phyloP scores from a whole-genome alignment of 2,329 filamentous ascomycete genomes.

The Xenoacremonium recifei region DNA sequence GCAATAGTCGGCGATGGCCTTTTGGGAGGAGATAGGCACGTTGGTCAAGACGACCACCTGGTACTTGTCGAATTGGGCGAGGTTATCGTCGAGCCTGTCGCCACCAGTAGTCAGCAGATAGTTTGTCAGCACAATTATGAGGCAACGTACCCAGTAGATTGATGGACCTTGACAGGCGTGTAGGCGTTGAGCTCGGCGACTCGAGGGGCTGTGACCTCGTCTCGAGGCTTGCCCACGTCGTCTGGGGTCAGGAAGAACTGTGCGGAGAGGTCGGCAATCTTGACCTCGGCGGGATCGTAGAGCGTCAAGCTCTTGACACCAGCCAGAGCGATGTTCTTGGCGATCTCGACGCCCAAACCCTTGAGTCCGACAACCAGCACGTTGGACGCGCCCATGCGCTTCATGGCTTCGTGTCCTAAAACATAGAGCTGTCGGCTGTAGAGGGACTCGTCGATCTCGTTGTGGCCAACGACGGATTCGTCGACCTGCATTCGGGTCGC shows the following conservation, averaged over 20 bases:
- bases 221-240: constrained; percentile 91
- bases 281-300: constrained; percentile 81
- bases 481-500: constrained; percentile 66
- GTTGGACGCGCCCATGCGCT: constrained; percentile 96
- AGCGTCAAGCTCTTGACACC: constrained; percentile 97
- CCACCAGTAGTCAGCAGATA: constrained; percentile 16
- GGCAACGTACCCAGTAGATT: constrained; percentile 48
- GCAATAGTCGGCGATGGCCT: constrained; percentile 86
- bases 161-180: constrained; percentile 81
- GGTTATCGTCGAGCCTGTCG: constrained; percentile 67
- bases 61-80: constrained; percentile 83
- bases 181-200: constrained; percentile 96
- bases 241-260: constrained; percentile 92
- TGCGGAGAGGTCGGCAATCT: constrained; percentile 86
- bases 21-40: constrained; percentile 76
- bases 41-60: constrained; percentile 91
- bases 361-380: constrained; percentile 89
- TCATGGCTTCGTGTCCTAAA: constrained; percentile 83
- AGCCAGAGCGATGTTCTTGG: constrained; percentile 97
- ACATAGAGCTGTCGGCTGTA: constrained; percentile 75
- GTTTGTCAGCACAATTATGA: constrained; percentile 11
- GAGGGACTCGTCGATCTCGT: constrained; percentile 70
- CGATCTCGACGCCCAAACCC: constrained; percentile 94
- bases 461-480: constrained; percentile 52
- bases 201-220: constrained; percentile 79